phyloP scores from a whole-genome alignment of 2,329 filamentous ascomycete species.

The Alternaria ethzedia region DNA sequence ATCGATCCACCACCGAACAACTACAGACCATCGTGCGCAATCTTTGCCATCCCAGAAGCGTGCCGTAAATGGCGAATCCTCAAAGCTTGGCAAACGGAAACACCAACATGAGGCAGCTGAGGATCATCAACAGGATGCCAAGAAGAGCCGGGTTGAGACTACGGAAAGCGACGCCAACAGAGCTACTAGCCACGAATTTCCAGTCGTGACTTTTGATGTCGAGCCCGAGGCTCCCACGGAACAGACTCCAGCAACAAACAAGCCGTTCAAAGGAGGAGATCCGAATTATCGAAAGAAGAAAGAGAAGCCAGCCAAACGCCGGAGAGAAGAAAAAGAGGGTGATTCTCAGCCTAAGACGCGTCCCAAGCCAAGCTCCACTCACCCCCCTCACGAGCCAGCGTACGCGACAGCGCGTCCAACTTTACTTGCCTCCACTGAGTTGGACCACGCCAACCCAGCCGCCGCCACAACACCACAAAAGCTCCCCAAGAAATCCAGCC shows the following conservation, averaged over 20 bases:
- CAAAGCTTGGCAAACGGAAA: constrained; percentile 48
- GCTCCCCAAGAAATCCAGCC: constrained; percentile 16
- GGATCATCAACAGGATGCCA: constrained; percentile 23
- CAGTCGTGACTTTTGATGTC: constrained; percentile 6
- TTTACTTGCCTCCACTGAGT: constrained; percentile 43
- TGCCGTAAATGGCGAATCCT: constrained; percentile 31
- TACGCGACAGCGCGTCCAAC: constrained; percentile 18
- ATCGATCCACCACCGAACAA: constrained; percentile 15
- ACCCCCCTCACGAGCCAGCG: constrained; percentile 29
- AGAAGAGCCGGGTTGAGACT: constrained; percentile 33
- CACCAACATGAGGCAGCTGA: constrained; percentile 38
- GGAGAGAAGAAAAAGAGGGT: constrained; percentile 19
- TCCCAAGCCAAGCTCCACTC: constrained; percentile 16
- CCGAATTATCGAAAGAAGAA: constrained; percentile 48
- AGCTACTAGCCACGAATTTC: background rate
- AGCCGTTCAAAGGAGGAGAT: constrained; percentile 40
- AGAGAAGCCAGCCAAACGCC: constrained; percentile 22
- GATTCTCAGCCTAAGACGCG: constrained; percentile 10
- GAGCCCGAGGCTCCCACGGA: constrained; percentile 6
- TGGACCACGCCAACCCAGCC: constrained; percentile 16
- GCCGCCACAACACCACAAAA: constrained; percentile 25
- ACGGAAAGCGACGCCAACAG: constrained; percentile 7
- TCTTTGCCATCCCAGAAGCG: constrained; percentile 21
- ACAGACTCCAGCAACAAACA: constrained; percentile 14
- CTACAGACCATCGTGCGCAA: constrained; percentile 9